Evolutionary conservation across 345 rosid species (phyloP), one percentile per base, ranked within the genome.

Genomic region (Acer campestre): DNA sequence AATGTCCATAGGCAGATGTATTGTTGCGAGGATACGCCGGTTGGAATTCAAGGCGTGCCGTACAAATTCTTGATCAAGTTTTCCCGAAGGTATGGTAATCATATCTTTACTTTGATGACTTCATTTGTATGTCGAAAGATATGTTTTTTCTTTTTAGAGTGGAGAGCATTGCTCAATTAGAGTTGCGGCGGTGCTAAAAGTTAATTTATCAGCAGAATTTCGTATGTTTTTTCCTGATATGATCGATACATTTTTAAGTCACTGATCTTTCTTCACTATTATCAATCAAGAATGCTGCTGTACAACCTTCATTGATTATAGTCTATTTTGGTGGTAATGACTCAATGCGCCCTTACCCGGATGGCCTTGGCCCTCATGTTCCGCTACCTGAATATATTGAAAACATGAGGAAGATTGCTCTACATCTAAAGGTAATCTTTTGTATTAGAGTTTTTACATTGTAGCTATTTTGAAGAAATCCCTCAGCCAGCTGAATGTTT

Each of bases 311-410:
- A 6, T 80, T 95, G 86, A 96, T 95, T 77, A 89, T 95, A 53
- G 95, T 95, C 27, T 95, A 95, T 83, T 93, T 95, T 42, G 98
- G 99, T 69, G 99, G 99, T 61, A 95, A 95, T 59, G 99, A 95
- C 80, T 93, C 99, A 25, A 74, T 74, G 87, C 82, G 65, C 38
- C 89, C 96, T 76, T 84, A 85, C 70, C 84, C 96, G 23, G 85
- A 88, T 69, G 94, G 92, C 46, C 74, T 84, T 2, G 95, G 97
- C 25, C 86, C 96, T 74, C 98, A 94, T 82, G 99, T 95, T n/a
- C 99, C 97, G 14, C 84, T 95, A 29, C 82, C 91, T 2, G 97
- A 92, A 76, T 94, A 87, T 64, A 25, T 78, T 0, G 90, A 86
- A 6, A 96, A 96, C 88, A 96, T 92, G 98, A 86, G 78, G 78